phyloP scores from a whole-genome alignment of 1,284 basidiomycete species.

The Macrocybe sp. region DNA sequence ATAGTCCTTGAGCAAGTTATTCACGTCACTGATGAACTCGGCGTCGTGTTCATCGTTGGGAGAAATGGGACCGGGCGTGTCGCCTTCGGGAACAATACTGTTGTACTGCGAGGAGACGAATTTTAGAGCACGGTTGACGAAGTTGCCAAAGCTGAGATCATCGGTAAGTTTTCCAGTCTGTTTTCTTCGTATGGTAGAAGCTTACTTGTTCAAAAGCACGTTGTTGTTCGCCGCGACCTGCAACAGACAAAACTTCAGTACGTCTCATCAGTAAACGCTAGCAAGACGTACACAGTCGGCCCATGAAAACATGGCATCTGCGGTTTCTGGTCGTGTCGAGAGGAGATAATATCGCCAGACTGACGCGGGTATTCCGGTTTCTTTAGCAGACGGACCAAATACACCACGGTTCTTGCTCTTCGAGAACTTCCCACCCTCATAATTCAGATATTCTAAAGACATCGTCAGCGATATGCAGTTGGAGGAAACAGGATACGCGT shows the following conservation, averaged over 20 bases:
- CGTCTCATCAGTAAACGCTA: neutral
- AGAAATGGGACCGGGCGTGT: slow-evolving; percentile 62
- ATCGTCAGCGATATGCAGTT: slow-evolving; percentile 62
- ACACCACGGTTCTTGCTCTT: slow-evolving; percentile 97
- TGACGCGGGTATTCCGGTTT: slow-evolving; percentile 88
- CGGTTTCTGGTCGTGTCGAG: slow-evolving; percentile 90
- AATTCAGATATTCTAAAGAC: slow-evolving; percentile 88
- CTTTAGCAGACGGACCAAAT: slow-evolving; percentile 92
- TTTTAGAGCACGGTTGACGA: slow-evolving; percentile 93
- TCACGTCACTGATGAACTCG: slow-evolving; percentile 81
- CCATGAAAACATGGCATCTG: slow-evolving; percentile 98
- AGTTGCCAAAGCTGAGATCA: slow-evolving; percentile 82
- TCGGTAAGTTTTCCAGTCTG: slow-evolving; percentile 7
- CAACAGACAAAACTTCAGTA: slow-evolving; percentile 1
- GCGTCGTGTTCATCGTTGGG: slow-evolving; percentile 67
- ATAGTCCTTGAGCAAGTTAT: slow-evolving; percentile 78
- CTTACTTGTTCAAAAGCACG: slow-evolving; percentile 89
- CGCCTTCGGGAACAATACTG: slow-evolving; percentile 75
- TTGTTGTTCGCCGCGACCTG: slow-evolving; percentile 92
- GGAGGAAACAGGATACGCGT: slow-evolving; percentile 3
- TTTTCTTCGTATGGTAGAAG: neutral
- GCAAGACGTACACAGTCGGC: slow-evolving; percentile 73
- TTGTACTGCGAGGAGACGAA: slow-evolving; percentile 89
- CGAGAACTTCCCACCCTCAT: slow-evolving; percentile 98
- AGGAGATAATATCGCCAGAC: slow-evolving; percentile 99